Base-by-base conservation (phyloP, 2,329 filamentous ascomycete species). In the Aspergillus clavatus region DNA sequence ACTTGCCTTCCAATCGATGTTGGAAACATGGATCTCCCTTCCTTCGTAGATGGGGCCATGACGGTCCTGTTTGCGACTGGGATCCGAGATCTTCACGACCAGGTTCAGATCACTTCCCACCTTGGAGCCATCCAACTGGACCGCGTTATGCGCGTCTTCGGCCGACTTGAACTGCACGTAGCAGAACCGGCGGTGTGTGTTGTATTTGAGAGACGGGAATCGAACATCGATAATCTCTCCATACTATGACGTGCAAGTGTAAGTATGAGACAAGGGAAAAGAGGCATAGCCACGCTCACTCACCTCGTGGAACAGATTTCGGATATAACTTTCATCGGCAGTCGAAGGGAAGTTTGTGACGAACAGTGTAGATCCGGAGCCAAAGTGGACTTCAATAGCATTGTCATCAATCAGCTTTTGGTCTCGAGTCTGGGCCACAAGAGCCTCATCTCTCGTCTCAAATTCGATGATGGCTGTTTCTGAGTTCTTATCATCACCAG, bases 141-240 rank as follows among this genome's bases (percentile, higher is more conserved):
- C 84, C 1, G 90, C 90, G 39, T 79, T 81, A 29, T 81, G 76
- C 0, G 89, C 87, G 42, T 80, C 79, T n/a, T 77, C 75, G 2
- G 78, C 68, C 24, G 82, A 81, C 38, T 82, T 78, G 63, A 96
- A 96, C n/a, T 94, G 88, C 5, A 96, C 77, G 66, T 98, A 98
- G 72, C 90, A 96, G 71, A 98, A 98, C 19, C 93, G 85, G 24
- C 93, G 87, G 56, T 87, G 84, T 1, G 85, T 84, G 59, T 96
- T 91, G 66, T 79, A 89, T 64, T 94, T 94, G 41, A 98, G 79
- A 45, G 89, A 95, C 2, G 93, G 93, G 70, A 93, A 93, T 18
- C 93, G 84, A 42, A 97, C 78, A 58, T 84, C 87, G 44, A 95
- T 76, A 44, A 98, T 83, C 35, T 91, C 82, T 35, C 93, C 93